phyloP scores from a whole-genome alignment of 139 green algal species.

The Volvox africanus region DNA sequence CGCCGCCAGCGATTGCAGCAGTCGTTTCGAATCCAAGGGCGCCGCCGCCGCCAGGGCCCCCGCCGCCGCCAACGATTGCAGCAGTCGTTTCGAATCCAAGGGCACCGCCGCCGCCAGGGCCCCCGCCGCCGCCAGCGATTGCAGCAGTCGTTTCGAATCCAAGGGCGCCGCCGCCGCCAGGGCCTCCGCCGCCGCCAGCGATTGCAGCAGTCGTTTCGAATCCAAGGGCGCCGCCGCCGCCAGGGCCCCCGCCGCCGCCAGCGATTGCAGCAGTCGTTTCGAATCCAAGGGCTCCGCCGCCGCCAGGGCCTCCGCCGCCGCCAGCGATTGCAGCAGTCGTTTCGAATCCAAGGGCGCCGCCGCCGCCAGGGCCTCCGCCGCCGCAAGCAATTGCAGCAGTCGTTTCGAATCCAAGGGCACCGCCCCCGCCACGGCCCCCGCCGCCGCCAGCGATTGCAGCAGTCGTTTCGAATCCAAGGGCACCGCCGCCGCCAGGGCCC shows the following conservation, averaged over 20 bases:
- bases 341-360: background rate
- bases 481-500: conserved; percentile 19
- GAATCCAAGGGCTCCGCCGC: background rate
- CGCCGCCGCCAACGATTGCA: no score
- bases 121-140: no score
- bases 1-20: background rate
- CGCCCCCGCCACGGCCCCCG: background rate
- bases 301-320: conserved; percentile 11
- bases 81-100: no score
- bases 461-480: background rate
- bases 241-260: background rate
- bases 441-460: background rate
- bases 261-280: background rate
- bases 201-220: no score
- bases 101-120: no score
- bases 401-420: background rate
- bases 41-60: no score
- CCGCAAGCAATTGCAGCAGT: background rate
- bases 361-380: background rate
- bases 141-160: background rate
- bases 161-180: background rate
- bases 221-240: background rate
- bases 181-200: background rate
- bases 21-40: no score
- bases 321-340: background rate